Evolutionary conservation across 177 flowering plant species (phyloP).

Genomic region (Vitis hybrid): DNA sequence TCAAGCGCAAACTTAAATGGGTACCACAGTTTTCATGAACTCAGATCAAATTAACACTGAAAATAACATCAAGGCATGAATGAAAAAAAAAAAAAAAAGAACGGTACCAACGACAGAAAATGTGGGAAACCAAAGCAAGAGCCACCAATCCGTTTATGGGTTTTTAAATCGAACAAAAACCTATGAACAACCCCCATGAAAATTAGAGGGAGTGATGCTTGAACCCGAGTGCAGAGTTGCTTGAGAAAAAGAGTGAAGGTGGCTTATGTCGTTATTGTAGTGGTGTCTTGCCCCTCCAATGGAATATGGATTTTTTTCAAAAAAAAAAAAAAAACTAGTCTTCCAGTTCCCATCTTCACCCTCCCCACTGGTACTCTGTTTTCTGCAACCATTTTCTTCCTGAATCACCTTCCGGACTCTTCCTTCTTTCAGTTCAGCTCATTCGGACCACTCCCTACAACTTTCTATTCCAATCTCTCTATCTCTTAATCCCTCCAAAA

Average conservation of each 20-base stretch:
- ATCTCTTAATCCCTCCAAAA: too few species aligned
- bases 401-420: too few species aligned
- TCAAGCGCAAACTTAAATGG: constrained; percentile 1
- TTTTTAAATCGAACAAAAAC: constrained; percentile 32
- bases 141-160: constrained; percentile 38
- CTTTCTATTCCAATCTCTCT: too few species aligned
- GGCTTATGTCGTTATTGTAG: constrained; percentile 24
- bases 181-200: constrained; percentile 14
- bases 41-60: constrained; percentile 1
- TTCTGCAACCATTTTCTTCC: too few species aligned
- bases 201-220: constrained; percentile 4
- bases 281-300: constrained; percentile 16
- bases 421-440: too few species aligned
- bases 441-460: too few species aligned
- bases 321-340: constrained; percentile 9
- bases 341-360: not conserved
- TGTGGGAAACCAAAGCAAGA: constrained; percentile 16
- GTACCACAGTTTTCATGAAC: not conserved
- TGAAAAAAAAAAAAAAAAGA: not conserved
- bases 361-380: too few species aligned
- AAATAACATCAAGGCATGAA: constrained; percentile 1
- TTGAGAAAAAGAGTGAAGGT: constrained; percentile 28
- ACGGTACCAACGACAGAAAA: constrained; percentile 7
- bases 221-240: not conserved
- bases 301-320: constrained; percentile 40